phyloP scores from a whole-genome alignment of 164 flowering plant species.

The Vitis labrusca region DNA sequence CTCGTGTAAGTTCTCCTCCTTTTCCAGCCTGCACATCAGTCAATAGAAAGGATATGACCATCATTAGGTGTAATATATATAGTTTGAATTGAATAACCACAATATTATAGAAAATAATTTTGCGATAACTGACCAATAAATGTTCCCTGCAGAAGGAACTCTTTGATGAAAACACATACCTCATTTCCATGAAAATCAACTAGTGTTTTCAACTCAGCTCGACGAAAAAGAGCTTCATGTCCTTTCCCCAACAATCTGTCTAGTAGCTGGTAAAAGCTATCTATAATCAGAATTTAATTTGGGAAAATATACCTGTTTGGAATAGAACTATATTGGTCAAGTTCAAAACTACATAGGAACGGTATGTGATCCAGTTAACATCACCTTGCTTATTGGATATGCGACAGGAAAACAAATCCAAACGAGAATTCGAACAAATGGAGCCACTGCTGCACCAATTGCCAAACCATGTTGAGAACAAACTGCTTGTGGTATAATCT shows the following conservation, averaged over 20 bases:
- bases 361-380: neutral
- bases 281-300: neutral
- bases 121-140: neutral
- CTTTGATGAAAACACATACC: constrained; percentile 36
- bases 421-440: constrained; percentile 80
- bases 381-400: constrained; percentile 96
- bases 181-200: constrained; percentile 94
- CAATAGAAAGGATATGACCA: neutral
- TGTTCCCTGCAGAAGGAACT: neutral
- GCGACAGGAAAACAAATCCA: constrained; percentile 92
- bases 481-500: constrained; percentile 93
- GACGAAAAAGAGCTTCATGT: constrained; percentile 79
- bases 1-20: constrained; percentile 34
- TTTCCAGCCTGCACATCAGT: constrained; percentile 31
- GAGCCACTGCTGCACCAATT: constrained; percentile 83
- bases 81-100: neutral
- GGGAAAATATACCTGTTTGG: no score
- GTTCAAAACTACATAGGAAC: no score
- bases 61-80: neutral
- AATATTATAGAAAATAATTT: neutral
- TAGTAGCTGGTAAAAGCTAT: constrained; percentile 43
- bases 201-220: constrained; percentile 93
- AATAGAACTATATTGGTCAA: no score
- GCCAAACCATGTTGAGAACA: constrained; percentile 91
- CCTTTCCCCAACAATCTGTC: constrained; percentile 65